Evolutionary conservation across 345 rosid genomes (phyloP), one percentile per base, ranked within the genome.

Genomic region (Eucalyptus caleyi): DNA sequence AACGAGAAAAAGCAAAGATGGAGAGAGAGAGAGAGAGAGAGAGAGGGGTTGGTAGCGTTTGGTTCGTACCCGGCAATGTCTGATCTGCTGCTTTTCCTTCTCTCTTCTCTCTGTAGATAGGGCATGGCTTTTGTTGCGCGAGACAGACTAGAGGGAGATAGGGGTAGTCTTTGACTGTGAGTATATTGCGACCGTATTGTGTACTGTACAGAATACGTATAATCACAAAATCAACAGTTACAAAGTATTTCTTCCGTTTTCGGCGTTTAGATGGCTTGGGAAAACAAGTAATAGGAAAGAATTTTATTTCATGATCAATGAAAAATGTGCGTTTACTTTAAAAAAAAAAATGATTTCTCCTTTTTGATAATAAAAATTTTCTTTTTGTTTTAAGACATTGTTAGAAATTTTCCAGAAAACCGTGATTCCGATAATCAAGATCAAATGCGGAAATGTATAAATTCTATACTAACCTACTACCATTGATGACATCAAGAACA

Each of bases 291-390:
- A 60, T 1, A 60, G 15, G 8, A 60, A 27, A 60, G 16, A 27
- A 9, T 4, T 26, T 5, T 9, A 0, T 26, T 59, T 60, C 67
- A 60, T 60, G 32, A 60, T 27, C 1, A 60, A 60, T 26, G 67
- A 11, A 60, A 27, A 60, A 27, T 6, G 0, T 6, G 32, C 4
- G 2, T 12, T 60, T 60, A 1, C 67, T 60, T 6, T 3, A 1
- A 23, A 26, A 27, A 60, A 60, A 59, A 27, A 60, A 12, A 27
- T 27, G 4, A 60, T 60, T 26, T 26, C 8, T 27, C 32, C 32
- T 12, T 60, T 12, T 6, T 12, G 2, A 26, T 0, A 56, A 56
- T 23, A 11, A 60, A 27, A 60, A 60, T 0, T 0, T 21, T 19
- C 2, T 21, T 53, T 53, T 53, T 53, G 5, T 53, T 53, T 53